Percentiles rank a stretch among this genome's conserved stretches.
Evolutionary conservation across 1,139 yeast species (phyloP).

Genomic region (Diutina pseudorugosa): DNA sequence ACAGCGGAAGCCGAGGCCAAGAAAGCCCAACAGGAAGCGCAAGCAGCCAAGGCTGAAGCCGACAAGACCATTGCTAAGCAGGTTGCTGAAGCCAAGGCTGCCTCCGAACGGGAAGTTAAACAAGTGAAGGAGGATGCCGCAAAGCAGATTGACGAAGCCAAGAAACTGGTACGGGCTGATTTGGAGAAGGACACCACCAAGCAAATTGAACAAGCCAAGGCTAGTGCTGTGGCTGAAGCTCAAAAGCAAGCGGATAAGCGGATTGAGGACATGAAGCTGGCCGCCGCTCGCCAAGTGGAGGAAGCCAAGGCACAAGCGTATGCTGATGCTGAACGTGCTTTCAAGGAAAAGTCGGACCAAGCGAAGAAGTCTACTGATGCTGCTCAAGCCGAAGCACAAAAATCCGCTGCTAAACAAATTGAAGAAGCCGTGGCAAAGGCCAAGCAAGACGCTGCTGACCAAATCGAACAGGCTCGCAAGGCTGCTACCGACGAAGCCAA

Average conservation of each 20-base stretch:
- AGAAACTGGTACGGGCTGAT: not conserved
- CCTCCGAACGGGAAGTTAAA: no score
- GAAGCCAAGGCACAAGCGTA: no score
- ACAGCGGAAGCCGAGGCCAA: no score
- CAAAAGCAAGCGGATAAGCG: not conserved
- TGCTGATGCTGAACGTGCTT: not conserved
- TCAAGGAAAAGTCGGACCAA: not conserved
- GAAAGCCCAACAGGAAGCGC: no score
- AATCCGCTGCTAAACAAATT: not conserved
- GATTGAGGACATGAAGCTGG: no score
- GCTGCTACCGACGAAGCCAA: not conserved
- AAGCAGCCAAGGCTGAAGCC: not conserved
- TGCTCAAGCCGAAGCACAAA: slow-evolving; percentile 4
- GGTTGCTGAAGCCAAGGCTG: not conserved
- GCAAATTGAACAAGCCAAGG: not conserved
- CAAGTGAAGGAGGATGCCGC: not conserved
- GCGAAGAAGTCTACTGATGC: not conserved
- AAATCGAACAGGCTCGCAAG: not conserved
- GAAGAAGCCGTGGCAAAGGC: not conserved
- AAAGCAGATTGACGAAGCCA: not conserved
- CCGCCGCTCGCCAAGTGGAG: no score
- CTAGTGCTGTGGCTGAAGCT: not conserved
- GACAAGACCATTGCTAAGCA: no score
- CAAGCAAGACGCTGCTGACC: not conserved
- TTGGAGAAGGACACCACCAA: not conserved